A percentile compares a stretch with the other conserved stretches of the same genome.
These are phyloP conservation scores for Maudiozyma bulderi DNA, from an alignment of 805 yeast genomes.

Conservation along the genomic window DNA sequence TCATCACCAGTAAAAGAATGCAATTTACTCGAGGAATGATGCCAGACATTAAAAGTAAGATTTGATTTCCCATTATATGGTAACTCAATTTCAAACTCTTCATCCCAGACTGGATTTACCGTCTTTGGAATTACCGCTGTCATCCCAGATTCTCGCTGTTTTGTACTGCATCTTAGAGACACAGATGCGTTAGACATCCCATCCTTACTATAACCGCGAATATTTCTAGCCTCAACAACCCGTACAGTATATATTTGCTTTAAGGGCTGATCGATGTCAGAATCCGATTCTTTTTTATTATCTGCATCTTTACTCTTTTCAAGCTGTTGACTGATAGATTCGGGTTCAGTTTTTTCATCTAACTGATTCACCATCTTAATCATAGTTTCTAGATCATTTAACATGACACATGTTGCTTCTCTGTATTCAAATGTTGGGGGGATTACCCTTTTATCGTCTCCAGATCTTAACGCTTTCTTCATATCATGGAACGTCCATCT, in stretches of 20 bases:
- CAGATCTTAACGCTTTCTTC: slow-evolving; percentile 39
- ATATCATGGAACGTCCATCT: slow-evolving; percentile 33
- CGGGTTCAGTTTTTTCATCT: slow-evolving; percentile 53
- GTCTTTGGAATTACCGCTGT: slow-evolving; percentile 57
- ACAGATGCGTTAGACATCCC: slow-evolving; percentile 50
- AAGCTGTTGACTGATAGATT: slow-evolving; percentile 32
- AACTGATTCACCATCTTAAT: slow-evolving; percentile 39
- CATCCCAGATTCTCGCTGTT: slow-evolving; percentile 49
- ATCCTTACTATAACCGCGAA: slow-evolving; percentile 38
- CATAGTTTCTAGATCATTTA: slow-evolving; percentile 55
- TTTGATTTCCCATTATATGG: slow-evolving; percentile 36
- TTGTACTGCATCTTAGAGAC: slow-evolving; percentile 48
- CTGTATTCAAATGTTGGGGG: slow-evolving; percentile 52
- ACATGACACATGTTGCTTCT: slow-evolving; percentile 59
- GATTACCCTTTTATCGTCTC: slow-evolving; percentile 26
- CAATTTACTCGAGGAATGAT: slow-evolving; percentile 35
- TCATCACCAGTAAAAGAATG: slow-evolving; percentile 40
- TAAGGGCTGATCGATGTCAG: slow-evolving; percentile 1
- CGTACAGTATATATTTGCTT: slow-evolving; percentile 56
- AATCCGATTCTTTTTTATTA: slow-evolving; percentile 8
- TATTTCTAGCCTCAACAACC: slow-evolving; percentile 52
- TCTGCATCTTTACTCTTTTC: slow-evolving; percentile 22
- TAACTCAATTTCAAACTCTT: slow-evolving; percentile 56
- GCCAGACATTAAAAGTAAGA: slow-evolving; percentile 62
- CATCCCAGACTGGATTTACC: slow-evolving; percentile 76